Evolutionary conservation across 257 asterid genomes (phyloP).

Genomic region (Perilla frutescens): DNA sequence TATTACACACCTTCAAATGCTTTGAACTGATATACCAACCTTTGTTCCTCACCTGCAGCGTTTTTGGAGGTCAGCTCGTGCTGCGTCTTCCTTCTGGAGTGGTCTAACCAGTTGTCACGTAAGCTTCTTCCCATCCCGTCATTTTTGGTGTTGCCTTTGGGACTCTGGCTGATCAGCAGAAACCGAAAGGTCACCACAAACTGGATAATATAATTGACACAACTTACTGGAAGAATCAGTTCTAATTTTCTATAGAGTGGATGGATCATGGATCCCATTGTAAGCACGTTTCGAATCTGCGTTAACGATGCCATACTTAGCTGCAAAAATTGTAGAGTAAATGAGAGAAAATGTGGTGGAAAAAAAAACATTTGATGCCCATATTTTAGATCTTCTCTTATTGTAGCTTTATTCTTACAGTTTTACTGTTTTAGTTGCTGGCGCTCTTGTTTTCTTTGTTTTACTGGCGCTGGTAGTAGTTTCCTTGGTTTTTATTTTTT

Average conservation of each 20-base stretch:
- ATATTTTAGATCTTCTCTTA: constrained; percentile 6
- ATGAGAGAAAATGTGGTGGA: constrained; percentile 24
- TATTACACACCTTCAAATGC: neutral
- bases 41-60: constrained; percentile 50
- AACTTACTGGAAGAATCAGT: constrained; percentile 31
- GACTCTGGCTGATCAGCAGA: constrained; percentile 23
- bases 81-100: constrained; percentile 86
- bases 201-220: constrained; percentile 26
- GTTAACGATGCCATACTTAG: constrained; percentile 29
- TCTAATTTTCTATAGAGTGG: constrained; percentile 39
- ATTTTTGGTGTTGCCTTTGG: constrained; percentile 3
- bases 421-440: neutral
- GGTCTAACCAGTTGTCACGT: constrained; percentile 42
- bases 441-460: constrained; percentile 16
- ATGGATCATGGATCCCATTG: neutral
- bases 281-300: constrained; percentile 32
- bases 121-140: constrained; percentile 4
- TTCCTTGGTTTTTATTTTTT: neutral
- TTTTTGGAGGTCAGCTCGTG: constrained; percentile 77
- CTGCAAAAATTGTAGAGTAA: constrained; percentile 22
- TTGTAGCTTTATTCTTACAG: constrained; percentile 21
- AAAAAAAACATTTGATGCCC: neutral
- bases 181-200: constrained; percentile 29
- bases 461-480: constrained; percentile 6
- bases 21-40: constrained; percentile 21